Evolutionary conservation across 495 filamentous ascomycete species (phyloP), one percentile per base, ranked within the genome.

Genomic region (Hyaloscypha variabilis): DNA sequence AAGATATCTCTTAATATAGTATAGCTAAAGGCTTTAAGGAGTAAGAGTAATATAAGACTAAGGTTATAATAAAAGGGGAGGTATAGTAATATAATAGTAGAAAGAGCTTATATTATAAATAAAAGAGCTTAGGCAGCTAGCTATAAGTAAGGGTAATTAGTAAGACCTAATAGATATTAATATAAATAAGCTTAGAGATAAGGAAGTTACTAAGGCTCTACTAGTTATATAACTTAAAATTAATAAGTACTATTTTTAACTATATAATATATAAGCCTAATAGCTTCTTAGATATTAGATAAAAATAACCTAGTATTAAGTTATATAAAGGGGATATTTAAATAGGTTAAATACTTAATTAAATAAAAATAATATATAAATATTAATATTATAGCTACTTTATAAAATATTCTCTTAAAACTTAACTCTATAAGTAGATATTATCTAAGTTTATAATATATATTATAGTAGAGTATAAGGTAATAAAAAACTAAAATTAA

Each of bases 151-250:
- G 64, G 51, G 64, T 66, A 58, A 66, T 66, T 58, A 62, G 58
- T 58, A 54, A 58, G 26, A 66, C 58, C 30, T 62, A 58, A 25
- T 57, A 26, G 64, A 62, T 2, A 58, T 26, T 46, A 58, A 66
- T 21, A 14, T 28, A 17, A 34, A 61, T 23, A 58, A 59, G 10
- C 26, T 31, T 59, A 23, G 4, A 23, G 57, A 66, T 36, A 66
- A 66, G 64, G 64, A 66, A 29, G 58, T 46, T 28, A 62, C 58
- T 25, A 58, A 66, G 64, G 64, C 64, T 66, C 64, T 66, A 42
- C 58, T 28, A 62, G 36, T 46, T 31, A 55, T 42, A 42, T 58
- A 66, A 66, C 36, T 21, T 36, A 31, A 59, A 31, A 59, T 36
- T 31, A 31, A 42, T 23, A 17, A 59, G 28, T n/a, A 49, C 52